Evolutionary conservation across 2,329 filamentous ascomycete genomes (phyloP).

Genomic region (Trichoderma sp.): DNA sequence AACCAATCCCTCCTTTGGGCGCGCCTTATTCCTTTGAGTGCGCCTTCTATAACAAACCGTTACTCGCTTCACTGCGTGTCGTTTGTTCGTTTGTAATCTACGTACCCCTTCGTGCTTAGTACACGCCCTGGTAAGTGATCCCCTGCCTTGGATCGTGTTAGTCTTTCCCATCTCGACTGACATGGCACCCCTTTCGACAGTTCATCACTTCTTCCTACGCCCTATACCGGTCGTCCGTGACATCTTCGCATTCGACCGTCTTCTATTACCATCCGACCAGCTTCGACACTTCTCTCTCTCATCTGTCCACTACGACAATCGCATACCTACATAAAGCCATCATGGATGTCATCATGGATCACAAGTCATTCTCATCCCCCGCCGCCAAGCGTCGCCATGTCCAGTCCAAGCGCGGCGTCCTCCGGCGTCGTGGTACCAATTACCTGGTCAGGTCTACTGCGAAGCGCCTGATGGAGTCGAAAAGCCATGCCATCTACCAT

Average conservation of each 20-base stretch:
- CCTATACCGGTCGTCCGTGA: slow-evolving; percentile 6
- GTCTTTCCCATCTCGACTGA: slow-evolving; percentile 12
- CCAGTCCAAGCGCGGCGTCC: slow-evolving; percentile 18
- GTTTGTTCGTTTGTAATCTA: background rate
- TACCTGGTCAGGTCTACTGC: slow-evolving; percentile 32
- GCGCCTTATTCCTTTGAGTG: background rate
- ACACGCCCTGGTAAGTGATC: slow-evolving; percentile 2
- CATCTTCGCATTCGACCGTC: slow-evolving; percentile 11
- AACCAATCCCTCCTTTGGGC: background rate
- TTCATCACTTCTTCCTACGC: slow-evolving; percentile 10
- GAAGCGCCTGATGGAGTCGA: slow-evolving; percentile 17
- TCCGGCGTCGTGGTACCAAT: slow-evolving; percentile 26
- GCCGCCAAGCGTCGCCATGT: slow-evolving; percentile 11
- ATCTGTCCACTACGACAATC: background rate
- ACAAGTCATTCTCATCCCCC: background rate
- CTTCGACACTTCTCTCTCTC: background rate
- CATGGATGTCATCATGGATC: slow-evolving; percentile 17
- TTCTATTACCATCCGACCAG: background rate
- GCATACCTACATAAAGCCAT: slow-evolving; percentile 3
- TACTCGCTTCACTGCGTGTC: background rate
- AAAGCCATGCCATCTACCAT: slow-evolving; percentile 12
- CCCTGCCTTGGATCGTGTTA: background rate
- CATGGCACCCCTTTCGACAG: slow-evolving; percentile 4
- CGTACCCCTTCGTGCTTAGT: background rate
- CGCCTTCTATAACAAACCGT: background rate